Base-by-base conservation (phyloP, 192 early-diverging fungal genomes). In the Podila horticola region DNA sequence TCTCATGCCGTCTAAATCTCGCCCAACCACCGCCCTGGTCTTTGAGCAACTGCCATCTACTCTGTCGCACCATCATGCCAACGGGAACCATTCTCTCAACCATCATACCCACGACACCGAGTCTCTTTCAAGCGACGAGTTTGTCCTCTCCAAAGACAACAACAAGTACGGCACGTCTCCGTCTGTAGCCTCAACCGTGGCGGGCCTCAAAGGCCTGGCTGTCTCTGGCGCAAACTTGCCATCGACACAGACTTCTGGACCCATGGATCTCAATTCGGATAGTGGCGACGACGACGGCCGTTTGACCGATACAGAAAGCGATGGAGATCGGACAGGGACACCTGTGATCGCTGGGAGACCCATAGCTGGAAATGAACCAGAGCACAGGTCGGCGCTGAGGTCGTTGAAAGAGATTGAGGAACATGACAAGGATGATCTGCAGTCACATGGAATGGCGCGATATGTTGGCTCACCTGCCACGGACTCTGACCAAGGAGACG, bases 61-160 rank as follows among this genome's bases (percentile, higher is more conserved):
- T 29, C 36, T 49, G 20, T 58, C 31, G 26, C 69, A 28, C 29
- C 22, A 63, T 19, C 75, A 55, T 30, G 52, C 20, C n/a, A 55
- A 55, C n/a, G 24, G 52, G 22, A n/a, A 22, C 52, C 52, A 55
- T 24, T 11, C 20, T 3, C n/a, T 24, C 52, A 26, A 2, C 24
- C 4, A n/a, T 22, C 1, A 52, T 52, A 4, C 15, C 52, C 52
- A 77, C 13, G 77, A 72, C 15, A 64, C 66, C 15, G 77, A 81
- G 20, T 81, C 71, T 4, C 62, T 73, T 17, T 72, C 77, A 13
- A 68, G 77, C 15, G 77, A 81, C 48, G 77, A 73, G 62, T 81
- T 81, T 59, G 55, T 66, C 20, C 71, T 81, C 8, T 59, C 68
- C 28, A 74, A 66, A n/a, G 64, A 57, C 19, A 45, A 34, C 26